These are phyloP conservation scores for Eragrostis curvula DNA, from an alignment of 176 grass and related monocot species.

Conservation along the genomic window DNA sequence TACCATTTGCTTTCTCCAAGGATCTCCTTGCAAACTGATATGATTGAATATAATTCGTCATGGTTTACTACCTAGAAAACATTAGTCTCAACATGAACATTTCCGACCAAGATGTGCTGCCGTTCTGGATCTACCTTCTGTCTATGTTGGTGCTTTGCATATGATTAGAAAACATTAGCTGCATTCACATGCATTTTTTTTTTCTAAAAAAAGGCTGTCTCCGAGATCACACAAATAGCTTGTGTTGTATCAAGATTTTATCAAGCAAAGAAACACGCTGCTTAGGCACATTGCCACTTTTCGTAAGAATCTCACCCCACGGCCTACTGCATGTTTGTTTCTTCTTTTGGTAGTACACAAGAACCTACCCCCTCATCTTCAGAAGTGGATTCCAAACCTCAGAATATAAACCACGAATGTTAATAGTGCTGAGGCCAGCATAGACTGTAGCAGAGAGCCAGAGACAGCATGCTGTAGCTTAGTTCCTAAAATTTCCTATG, in stretches of 20 bases:
- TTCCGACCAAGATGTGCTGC: neutral
- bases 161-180: neutral
- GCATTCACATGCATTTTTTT: neutral
- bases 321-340: neutral
- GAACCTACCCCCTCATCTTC: neutral
- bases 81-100: neutral
- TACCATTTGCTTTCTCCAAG: constrained; percentile 31
- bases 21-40: constrained; percentile 7
- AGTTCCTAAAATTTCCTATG: neutral
- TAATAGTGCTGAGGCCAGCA: no score
- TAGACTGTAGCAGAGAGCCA: no score
- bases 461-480: constrained; percentile 3
- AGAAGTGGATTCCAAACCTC: neutral
- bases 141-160: constrained; percentile 15
- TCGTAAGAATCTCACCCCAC: no score
- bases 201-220: neutral
- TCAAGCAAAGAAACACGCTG: neutral
- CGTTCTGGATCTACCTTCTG: constrained; percentile 6
- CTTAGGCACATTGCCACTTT: neutral
- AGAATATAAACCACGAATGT: constrained; percentile 6
- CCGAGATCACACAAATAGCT: constrained; percentile 1
- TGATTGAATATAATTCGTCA: constrained; percentile 34
- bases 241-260: constrained; percentile 4
- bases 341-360: neutral
- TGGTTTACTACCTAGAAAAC: constrained; percentile 27